Evolutionary conservation across 768 basidiomycete species (phyloP).

Genomic region (Chiua virens): DNA sequence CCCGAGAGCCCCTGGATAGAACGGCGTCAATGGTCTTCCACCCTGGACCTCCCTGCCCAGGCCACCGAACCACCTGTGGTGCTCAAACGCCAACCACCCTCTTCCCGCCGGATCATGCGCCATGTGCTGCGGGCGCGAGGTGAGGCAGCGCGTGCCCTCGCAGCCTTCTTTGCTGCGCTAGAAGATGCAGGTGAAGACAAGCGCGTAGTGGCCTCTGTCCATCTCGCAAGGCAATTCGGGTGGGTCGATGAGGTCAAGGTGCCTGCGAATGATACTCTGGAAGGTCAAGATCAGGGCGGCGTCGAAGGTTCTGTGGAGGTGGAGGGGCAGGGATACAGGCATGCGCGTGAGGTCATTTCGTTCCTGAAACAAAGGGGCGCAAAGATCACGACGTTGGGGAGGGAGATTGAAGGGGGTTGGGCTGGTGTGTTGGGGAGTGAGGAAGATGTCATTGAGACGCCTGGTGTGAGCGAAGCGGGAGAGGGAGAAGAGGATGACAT

Average conservation of each 20-base stretch:
- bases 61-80: conserved; percentile 38
- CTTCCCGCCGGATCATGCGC: conserved; percentile 81
- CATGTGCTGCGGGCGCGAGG: conserved; percentile 87
- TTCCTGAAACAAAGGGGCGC: conserved; percentile 75
- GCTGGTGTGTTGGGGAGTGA: conserved; percentile 62
- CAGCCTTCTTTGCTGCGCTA: conserved; percentile 68
- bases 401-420: conserved; percentile 65
- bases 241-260: conserved; percentile 35
- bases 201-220: conserved; percentile 46
- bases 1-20: conserved; percentile 74
- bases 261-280: neutral
- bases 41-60: conserved; percentile 23
- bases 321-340: conserved; percentile 53
- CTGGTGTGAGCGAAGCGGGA: conserved; percentile 21
- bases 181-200: conserved; percentile 46
- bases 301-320: conserved; percentile 5
- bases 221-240: conserved; percentile 48
- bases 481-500: conserved; percentile 31
- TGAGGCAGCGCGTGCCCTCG: conserved; percentile 76
- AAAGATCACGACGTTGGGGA: conserved; percentile 53
- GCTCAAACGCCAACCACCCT: conserved; percentile 47
- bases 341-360: conserved; percentile 66
- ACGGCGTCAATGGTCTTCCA: conserved; percentile 39
- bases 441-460: conserved; percentile 24
- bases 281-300: conserved; percentile 27